A percentile compares a stretch with the other conserved stretches of the same genome.
Conservation (phyloP, 192 early-diverging fungal species). For the Coemansia sp. region DNA sequence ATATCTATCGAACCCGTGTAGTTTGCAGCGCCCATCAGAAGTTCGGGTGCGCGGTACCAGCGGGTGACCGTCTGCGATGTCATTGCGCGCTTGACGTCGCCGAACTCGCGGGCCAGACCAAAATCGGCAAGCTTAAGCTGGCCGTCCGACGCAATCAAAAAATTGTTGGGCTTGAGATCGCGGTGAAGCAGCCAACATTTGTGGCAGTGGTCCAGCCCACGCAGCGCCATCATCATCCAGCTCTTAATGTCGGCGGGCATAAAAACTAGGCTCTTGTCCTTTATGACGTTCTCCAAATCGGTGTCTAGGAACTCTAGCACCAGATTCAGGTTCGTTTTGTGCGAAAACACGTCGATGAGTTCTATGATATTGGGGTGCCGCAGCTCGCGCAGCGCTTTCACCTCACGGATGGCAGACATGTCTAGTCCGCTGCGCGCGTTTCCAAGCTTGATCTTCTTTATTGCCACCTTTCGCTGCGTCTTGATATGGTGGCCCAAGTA, state of each 20-base stretch:
- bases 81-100: constrained; percentile 78
- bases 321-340: constrained; percentile 89
- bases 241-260: constrained; percentile 91
- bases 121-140: constrained; percentile 98
- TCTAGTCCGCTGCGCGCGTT: constrained; percentile 94
- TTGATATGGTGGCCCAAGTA: constrained; percentile 70
- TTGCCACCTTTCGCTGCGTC: constrained; percentile 80
- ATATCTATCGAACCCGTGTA: constrained; percentile 93
- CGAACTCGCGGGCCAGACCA: constrained; percentile 96
- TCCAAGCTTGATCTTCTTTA: constrained; percentile 97
- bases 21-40: constrained; percentile 85
- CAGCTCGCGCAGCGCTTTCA: constrained; percentile 91
- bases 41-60: constrained; percentile 97
- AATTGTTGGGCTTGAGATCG: constrained; percentile 90
- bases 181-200: constrained; percentile 88
- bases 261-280: constrained; percentile 87
- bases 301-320: constrained; percentile 94
- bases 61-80: constrained; percentile 93
- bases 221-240: constrained; percentile 96
- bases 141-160: constrained; percentile 80
- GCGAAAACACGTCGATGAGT: constrained; percentile 91
- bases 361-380: constrained; percentile 92
- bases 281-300: constrained; percentile 96
- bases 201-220: constrained; percentile 93
- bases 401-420: constrained; percentile 92